Conservation (phyloP, 1,284 basidiomycete species). For the Cryptococcus sp. region DNA sequence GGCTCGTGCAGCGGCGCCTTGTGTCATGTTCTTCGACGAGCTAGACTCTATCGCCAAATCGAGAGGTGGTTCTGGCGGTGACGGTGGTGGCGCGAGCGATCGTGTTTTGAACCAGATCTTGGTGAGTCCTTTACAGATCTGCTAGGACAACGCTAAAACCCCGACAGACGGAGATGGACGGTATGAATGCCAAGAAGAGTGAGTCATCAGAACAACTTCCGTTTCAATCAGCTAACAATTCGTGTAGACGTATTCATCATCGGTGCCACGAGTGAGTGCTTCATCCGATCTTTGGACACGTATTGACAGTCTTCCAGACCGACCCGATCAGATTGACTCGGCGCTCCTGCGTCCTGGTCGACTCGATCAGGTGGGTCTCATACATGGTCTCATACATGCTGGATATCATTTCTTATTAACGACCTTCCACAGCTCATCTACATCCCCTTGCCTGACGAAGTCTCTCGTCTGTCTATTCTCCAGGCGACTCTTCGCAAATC, state of each 20-base stretch:
- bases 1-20: constrained; percentile 96
- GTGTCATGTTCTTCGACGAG: constrained; percentile 99
- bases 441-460: constrained; percentile 91
- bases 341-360: constrained; percentile 97
- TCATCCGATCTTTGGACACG: background rate
- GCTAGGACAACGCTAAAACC: constrained; percentile 21
- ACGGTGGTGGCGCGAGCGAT: constrained; percentile 93
- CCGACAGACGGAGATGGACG: constrained; percentile 90
- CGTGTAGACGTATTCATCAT: constrained; percentile 87
- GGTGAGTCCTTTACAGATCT: constrained; percentile 24
- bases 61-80: constrained; percentile 73
- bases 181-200: constrained; percentile 98
- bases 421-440: constrained; percentile 70
- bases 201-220: constrained; percentile 6
- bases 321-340: constrained; percentile 98
- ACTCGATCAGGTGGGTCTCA: constrained; percentile 66
- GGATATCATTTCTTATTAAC: constrained; percentile 34
- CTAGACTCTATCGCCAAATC: constrained; percentile 98
- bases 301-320: constrained; percentile 56
- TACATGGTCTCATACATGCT: constrained; percentile 24
- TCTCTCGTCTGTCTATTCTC: constrained; percentile 87
- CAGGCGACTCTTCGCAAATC: constrained; percentile 90
- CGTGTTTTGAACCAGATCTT: constrained; percentile 96
- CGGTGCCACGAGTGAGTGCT: constrained; percentile 74
- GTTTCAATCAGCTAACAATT: constrained; percentile 7